Evolutionary conservation across 345 rosid genomes (phyloP).

Genomic region (Lagerstroemia speciosa): DNA sequence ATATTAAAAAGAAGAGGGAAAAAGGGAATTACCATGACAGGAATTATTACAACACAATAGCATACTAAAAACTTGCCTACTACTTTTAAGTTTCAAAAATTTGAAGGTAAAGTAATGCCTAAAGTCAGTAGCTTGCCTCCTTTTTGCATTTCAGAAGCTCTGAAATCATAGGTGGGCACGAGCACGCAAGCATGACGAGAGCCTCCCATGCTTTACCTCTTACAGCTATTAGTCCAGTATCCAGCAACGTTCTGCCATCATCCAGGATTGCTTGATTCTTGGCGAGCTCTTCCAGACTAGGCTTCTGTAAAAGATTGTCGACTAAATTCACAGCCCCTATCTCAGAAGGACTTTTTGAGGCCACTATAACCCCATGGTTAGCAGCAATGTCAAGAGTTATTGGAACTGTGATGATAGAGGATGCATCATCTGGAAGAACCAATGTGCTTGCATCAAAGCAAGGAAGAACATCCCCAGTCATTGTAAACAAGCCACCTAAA

Average conservation of each 20-base stretch:
- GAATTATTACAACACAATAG: neutral
- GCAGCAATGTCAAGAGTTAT: slow-evolving; percentile 92
- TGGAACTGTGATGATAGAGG: slow-evolving; percentile 85
- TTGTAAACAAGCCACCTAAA: slow-evolving; percentile 76
- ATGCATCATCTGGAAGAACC: slow-evolving; percentile 71
- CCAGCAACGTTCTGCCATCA: slow-evolving; percentile 88
- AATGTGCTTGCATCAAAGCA: slow-evolving; percentile 83
- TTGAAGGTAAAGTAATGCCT: neutral
- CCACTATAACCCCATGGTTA: slow-evolving; percentile 90
- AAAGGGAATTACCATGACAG: neutral
- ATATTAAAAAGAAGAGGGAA: neutral
- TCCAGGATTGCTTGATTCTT: slow-evolving; percentile 64
- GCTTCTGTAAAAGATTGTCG: slow-evolving; percentile 85
- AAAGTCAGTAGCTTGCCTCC: slow-evolving; percentile 41
- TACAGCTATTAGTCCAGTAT: slow-evolving; percentile 86
- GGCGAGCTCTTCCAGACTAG: slow-evolving; percentile 58
- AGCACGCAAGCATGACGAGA: slow-evolving; percentile 66
- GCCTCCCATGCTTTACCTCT: slow-evolving; percentile 90
- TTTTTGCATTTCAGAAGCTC: slow-evolving; percentile 58
- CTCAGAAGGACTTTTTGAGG: slow-evolving; percentile 38
- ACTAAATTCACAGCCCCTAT: slow-evolving; percentile 48
- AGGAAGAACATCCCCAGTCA: slow-evolving; percentile 99
- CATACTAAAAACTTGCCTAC: neutral
- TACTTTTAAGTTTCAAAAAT: neutral
- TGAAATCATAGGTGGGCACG: slow-evolving; percentile 60